Conservation (phyloP, 2,329 filamentous ascomycete genomes). For the Mollisia scopiformis region DNA sequence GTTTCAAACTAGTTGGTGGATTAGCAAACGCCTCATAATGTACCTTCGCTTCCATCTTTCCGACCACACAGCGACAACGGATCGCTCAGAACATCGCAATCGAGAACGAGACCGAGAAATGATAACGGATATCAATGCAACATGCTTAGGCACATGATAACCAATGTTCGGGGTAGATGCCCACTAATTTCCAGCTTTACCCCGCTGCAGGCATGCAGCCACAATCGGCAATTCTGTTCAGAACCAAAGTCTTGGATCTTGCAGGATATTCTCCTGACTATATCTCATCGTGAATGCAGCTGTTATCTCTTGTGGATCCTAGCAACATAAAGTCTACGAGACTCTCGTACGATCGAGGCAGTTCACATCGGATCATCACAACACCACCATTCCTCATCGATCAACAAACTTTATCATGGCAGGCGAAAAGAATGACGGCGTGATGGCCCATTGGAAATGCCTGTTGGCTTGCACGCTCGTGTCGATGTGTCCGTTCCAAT, state of each 20-base stretch:
- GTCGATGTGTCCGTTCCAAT: constrained; percentile 29
- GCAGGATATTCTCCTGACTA: constrained; percentile 3
- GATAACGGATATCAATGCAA: constrained; percentile 4
- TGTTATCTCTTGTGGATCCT: not conserved
- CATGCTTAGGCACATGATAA: not conserved
- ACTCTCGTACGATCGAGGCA: constrained; percentile 8
- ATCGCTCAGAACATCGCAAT: not conserved
- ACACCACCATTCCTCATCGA: not conserved
- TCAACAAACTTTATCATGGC: constrained; percentile 2
- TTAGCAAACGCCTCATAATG: constrained; percentile 2
- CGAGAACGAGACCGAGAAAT: not conserved
- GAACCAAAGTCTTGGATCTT: not conserved
- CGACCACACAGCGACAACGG: constrained; percentile 9
- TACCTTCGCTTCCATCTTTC: constrained; percentile 12
- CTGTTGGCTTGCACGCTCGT: constrained; percentile 22
- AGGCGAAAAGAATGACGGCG: constrained; percentile 6
- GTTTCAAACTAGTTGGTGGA: not conserved
- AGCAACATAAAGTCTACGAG: not conserved
- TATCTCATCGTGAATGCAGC: constrained; percentile 10
- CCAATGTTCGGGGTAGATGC: not conserved
- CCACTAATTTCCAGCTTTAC: constrained; percentile 11
- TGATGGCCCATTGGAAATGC: constrained; percentile 24
- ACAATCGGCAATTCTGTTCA: constrained; percentile 15
- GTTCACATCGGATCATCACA: not conserved
- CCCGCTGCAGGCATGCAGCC: constrained; percentile 14